Evolutionary conservation across 2,329 filamentous ascomycete genomes (phyloP).

Genomic region (Diaporthe batatas): DNA sequence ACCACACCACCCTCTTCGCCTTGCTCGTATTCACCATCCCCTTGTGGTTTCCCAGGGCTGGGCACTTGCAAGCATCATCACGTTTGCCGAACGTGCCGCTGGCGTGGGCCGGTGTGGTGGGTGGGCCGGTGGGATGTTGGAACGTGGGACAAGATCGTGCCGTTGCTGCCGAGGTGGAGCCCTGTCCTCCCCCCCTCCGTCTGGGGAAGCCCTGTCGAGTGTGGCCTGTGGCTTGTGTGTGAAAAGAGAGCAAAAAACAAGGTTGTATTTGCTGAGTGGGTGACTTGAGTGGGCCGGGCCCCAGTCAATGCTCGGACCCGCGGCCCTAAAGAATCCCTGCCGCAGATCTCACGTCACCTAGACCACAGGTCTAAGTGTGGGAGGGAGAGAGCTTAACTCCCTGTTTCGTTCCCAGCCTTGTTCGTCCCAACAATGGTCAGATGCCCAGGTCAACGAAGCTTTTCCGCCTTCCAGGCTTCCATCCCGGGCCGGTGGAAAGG

Average conservation of each 20-base stretch:
- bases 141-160: neutral
- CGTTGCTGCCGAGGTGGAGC: conserved; percentile 29
- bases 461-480: neutral
- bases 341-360: conserved; percentile 30
- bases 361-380: neutral
- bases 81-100: conserved; percentile 14
- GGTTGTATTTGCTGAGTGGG: neutral
- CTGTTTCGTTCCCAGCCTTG: conserved; percentile 12
- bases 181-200: neutral
- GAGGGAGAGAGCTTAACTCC: neutral
- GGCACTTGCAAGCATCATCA: neutral
- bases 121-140: neutral
- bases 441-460: conserved; percentile 13
- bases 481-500: neutral
- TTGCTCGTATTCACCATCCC: neutral
- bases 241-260: neutral
- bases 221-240: neutral
- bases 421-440: conserved; percentile 26
- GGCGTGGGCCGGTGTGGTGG: neutral
- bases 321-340: neutral
- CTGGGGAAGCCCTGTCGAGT: conserved; percentile 30
- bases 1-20: too few species aligned
- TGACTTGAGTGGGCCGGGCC: neutral
- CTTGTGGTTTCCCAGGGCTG: neutral
- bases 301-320: conserved; percentile 25